These are phyloP conservation scores for Phascolomyces articulosus DNA, from an alignment of 371 early-diverging fungal species.

Conservation along the genomic window DNA sequence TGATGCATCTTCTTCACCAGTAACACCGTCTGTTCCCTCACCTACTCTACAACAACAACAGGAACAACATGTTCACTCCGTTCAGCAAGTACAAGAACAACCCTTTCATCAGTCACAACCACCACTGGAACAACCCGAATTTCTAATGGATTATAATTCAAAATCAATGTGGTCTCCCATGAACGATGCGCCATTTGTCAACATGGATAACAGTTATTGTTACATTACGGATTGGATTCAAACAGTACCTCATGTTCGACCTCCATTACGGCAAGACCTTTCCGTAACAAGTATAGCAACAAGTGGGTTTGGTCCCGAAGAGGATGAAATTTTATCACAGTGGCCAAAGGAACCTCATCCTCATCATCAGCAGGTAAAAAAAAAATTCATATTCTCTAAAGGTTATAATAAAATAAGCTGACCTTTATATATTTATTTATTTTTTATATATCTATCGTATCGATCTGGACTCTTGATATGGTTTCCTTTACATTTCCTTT, in stretches of 20 bases:
- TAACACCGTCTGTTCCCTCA: constrained; percentile 2
- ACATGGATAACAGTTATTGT: neutral
- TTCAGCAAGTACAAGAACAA: neutral
- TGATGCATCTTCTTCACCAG: neutral
- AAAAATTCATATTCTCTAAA: neutral
- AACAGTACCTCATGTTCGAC: neutral
- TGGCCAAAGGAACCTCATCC: neutral
- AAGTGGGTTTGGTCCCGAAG: neutral
- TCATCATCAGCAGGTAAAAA: constrained; percentile 4
- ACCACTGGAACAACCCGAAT: neutral
- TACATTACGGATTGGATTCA: constrained; percentile 1
- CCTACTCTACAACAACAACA: neutral
- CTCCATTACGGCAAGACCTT: neutral
- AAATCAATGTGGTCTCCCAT: neutral
- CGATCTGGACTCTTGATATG: too few species aligned
- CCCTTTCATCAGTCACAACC: neutral
- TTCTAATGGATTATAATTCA: neutral
- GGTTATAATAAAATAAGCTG: neutral
- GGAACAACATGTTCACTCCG: neutral
- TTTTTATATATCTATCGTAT: neutral
- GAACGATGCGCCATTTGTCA: neutral
- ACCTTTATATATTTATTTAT: neutral
- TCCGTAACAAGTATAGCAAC: neutral
- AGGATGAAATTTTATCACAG: neutral
- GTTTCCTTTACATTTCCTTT: neutral